Evolutionary conservation across 306 rosid species (phyloP).

Genomic region (Cucumis cinereus): DNA sequence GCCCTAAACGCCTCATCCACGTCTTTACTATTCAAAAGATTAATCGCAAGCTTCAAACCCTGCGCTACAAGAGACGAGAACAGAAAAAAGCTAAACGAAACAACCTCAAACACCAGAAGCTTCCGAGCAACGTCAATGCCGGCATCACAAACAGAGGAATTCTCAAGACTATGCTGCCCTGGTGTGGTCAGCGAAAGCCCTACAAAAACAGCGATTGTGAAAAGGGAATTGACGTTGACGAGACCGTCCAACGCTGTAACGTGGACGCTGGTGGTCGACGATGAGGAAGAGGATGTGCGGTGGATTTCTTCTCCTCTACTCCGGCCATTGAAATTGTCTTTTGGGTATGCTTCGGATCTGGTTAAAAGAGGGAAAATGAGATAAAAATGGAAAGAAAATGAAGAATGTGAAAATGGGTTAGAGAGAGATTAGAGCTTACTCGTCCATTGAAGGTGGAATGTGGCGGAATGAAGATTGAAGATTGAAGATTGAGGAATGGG

Average conservation of each 20-base stretch:
- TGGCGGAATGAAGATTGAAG: not conserved
- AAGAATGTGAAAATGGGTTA: not conserved
- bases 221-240: conserved; percentile 81
- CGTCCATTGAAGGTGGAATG: not conserved
- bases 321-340: conserved; percentile 14
- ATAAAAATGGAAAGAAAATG: not conserved
- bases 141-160: conserved; percentile 52
- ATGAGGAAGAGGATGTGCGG: conserved; percentile 11
- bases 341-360: conserved; percentile 59
- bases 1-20: conserved; percentile 65
- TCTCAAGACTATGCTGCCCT: conserved; percentile 51
- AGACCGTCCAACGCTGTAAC: conserved; percentile 83
- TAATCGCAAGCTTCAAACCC: conserved; percentile 79
- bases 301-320: not conserved
- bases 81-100: conserved; percentile 84
- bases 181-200: conserved; percentile 70
- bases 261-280: conserved; percentile 62
- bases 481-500: not conserved
- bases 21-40: conserved; percentile 59
- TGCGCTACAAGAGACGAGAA: conserved; percentile 76
- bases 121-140: conserved; percentile 46
- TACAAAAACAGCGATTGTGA: conserved; percentile 92
- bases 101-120: conserved; percentile 74
- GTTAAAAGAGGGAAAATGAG: not conserved
- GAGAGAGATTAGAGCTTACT: not conserved